phyloP scores from a whole-genome alignment of 768 basidiomycete species.

The Mycena maculata region DNA sequence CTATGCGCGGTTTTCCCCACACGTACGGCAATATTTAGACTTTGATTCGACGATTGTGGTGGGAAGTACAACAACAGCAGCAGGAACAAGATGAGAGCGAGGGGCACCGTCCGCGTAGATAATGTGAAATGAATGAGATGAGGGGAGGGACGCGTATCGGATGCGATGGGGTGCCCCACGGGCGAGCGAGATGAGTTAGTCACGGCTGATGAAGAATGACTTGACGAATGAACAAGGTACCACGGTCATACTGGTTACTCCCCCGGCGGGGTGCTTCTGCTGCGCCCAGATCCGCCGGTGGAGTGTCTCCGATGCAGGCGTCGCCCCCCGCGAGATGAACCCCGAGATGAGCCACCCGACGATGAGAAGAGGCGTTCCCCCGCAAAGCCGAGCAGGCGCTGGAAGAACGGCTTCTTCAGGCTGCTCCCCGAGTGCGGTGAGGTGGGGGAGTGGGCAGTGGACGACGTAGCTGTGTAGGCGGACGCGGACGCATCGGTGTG shows the following conservation, averaged over 20 bases:
- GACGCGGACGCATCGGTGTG: constrained; percentile 53
- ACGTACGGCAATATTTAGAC: constrained; percentile 2
- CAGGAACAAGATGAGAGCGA: background rate
- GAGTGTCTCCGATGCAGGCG: constrained; percentile 65
- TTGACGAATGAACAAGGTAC: background rate
- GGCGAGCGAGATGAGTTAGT: constrained; percentile 8
- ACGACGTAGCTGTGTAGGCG: constrained; percentile 70
- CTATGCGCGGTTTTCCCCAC: background rate
- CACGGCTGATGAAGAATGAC: background rate
- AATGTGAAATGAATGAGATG: background rate
- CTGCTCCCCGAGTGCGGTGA: constrained; percentile 53
- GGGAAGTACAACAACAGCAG: background rate
- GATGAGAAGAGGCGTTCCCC: constrained; percentile 54
- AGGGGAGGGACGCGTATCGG: constrained; percentile 4
- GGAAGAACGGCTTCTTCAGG: constrained; percentile 69
- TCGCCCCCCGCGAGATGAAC: constrained; percentile 47
- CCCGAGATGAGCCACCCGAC: constrained; percentile 49
- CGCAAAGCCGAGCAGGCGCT: constrained; percentile 66
- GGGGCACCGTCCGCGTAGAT: background rate
- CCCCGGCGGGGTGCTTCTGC: constrained; percentile 33
- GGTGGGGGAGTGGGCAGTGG: constrained; percentile 67
- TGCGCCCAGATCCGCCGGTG: constrained; percentile 46
- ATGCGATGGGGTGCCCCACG: background rate
- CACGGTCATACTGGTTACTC: constrained; percentile 18
- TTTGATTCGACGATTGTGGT: background rate